Percentiles rank a stretch among this genome's conserved stretches.
phyloP scores from a whole-genome alignment of 495 filamentous ascomycete genomes.

The Penicillium waksmanii region DNA sequence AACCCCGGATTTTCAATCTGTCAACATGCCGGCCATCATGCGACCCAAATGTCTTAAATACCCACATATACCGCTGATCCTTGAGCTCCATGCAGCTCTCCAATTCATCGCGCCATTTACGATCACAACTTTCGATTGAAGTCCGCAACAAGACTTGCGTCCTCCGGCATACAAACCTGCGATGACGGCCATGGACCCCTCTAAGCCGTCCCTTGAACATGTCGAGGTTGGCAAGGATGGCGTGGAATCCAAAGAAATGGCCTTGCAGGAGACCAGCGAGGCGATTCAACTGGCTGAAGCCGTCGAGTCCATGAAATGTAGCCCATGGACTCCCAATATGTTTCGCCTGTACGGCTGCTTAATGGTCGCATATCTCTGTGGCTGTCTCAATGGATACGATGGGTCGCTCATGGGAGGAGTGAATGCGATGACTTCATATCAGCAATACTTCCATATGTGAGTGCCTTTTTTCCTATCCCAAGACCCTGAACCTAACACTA shows the following conservation, averaged over 20 bases:
- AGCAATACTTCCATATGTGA: conserved; percentile 41
- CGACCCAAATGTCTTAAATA: conserved; percentile 10
- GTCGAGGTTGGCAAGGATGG: conserved; percentile 11
- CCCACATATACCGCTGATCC: conserved; percentile 10
- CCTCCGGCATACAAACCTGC: not conserved
- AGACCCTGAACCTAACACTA: not conserved
- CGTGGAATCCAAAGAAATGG: conserved; percentile 1
- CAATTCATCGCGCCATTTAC: conserved; percentile 2
- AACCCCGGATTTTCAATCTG: conserved; percentile 9
- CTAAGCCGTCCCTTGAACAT: conserved; percentile 11
- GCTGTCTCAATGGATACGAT: conserved; percentile 52
- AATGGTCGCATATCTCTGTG: conserved; percentile 26
- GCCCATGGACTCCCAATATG: conserved; percentile 25
- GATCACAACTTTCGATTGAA: not conserved
- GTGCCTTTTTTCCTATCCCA: conserved; percentile 18
- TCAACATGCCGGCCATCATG: not conserved
- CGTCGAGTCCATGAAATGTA: conserved; percentile 19
- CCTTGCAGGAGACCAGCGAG: conserved; percentile 11
- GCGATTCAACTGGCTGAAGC: conserved; percentile 15
- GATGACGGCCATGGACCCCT: not conserved
- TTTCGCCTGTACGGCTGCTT: conserved; percentile 26
- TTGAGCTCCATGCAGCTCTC: conserved; percentile 5
- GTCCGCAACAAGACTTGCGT: not conserved
- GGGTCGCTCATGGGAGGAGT: conserved; percentile 51
- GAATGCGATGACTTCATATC: conserved; percentile 42